A percentile compares a stretch with the other conserved stretches of the same genome.
Evolutionary conservation across 108 stramenopile genomes (phyloP).

Genomic region (Seminavis robusta): DNA sequence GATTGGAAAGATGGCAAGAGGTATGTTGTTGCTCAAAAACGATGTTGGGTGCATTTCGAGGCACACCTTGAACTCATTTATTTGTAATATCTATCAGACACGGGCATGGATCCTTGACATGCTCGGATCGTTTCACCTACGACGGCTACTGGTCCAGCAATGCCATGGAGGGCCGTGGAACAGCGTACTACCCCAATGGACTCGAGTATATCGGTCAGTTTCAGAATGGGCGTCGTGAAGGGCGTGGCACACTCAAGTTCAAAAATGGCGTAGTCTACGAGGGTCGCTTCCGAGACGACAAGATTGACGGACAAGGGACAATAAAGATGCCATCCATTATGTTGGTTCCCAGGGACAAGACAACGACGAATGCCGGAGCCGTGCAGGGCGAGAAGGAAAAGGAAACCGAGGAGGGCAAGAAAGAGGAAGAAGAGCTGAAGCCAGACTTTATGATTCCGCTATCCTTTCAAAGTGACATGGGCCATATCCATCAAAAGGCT

Average conservation of each 20-base stretch:
- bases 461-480: constrained; percentile 83
- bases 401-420: constrained; percentile 18
- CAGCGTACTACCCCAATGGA: constrained; percentile 78
- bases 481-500: constrained; percentile 77
- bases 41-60: constrained; percentile 7
- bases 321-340: constrained; percentile 74
- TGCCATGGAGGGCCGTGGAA: constrained; percentile 88
- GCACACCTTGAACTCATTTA: background rate
- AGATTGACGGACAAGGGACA: constrained; percentile 89
- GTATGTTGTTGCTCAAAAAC: too few relatives aligned
- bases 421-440: constrained; percentile 19
- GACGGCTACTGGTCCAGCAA: constrained; percentile 88
- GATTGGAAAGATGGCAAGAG: constrained; percentile 80
- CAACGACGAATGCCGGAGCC: constrained; percentile 9
- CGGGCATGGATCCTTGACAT: constrained; percentile 66
- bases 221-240: constrained; percentile 69
- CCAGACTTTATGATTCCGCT: constrained; percentile 86
- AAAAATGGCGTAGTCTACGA: constrained; percentile 87
- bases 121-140: constrained; percentile 80
- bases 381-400: constrained; percentile 17
- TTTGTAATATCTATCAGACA: constrained; percentile 5
- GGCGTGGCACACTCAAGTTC: constrained; percentile 81
- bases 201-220: constrained; percentile 85
- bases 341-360: constrained; percentile 41
- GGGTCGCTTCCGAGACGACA: constrained; percentile 88